Conservation (phyloP, 2,329 filamentous ascomycete genomes). For the Cladosporium sp. region DNA sequence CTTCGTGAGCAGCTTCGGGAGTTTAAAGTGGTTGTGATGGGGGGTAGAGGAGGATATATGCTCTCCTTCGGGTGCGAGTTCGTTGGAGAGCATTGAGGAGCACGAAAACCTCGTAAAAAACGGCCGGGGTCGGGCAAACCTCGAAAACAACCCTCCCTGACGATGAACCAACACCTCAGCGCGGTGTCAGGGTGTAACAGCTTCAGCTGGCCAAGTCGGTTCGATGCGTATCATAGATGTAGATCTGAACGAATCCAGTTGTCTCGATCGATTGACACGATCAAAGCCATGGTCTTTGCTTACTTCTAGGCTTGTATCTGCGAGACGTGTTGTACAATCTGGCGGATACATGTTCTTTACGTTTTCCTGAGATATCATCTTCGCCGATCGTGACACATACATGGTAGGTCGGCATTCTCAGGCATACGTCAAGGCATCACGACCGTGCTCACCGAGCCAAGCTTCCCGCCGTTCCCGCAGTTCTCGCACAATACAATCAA, state of each 20-base stretch:
- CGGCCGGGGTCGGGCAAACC: not conserved
- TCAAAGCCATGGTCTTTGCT: not conserved
- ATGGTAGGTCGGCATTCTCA: not conserved
- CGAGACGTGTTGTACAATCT: not conserved
- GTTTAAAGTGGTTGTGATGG: not conserved
- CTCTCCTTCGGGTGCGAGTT: not conserved
- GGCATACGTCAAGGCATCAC: not conserved
- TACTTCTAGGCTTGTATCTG: not conserved
- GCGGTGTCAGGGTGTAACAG: slow-evolving; percentile 14
- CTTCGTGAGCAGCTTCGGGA: not conserved
- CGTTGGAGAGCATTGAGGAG: not conserved
- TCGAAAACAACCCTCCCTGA: slow-evolving; percentile 9
- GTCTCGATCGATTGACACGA: not conserved
- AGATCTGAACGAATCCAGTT: not conserved
- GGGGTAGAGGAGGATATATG: no score
- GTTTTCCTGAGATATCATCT: not conserved
- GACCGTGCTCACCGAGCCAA: not conserved
- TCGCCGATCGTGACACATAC: not conserved
- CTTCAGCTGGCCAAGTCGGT: slow-evolving; percentile 10
- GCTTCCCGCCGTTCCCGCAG: not conserved
- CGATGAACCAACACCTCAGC: slow-evolving; percentile 17
- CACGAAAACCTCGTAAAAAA: slow-evolving; percentile 3
- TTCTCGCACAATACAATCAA: not conserved
- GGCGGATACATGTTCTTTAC: not conserved
- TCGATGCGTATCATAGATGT: not conserved